Conservation (phyloP, 2,329 filamentous ascomycete genomes). For the Acephala macrosclerotiorum region DNA sequence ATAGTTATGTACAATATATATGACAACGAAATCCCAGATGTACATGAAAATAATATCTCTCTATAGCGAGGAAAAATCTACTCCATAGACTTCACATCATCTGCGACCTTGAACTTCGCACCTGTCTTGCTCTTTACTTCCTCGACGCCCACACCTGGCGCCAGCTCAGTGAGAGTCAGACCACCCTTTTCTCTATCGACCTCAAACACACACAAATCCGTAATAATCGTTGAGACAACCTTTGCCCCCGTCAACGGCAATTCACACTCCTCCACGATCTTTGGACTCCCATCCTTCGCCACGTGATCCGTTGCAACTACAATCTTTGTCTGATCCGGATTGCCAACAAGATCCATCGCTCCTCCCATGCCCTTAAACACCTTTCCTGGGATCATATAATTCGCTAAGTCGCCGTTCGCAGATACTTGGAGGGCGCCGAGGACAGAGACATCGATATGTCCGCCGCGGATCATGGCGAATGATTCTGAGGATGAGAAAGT, state of each 20-base stretch:
- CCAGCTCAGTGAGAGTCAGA: constrained; percentile 74
- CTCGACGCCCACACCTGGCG: constrained; percentile 72
- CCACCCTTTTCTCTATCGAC: constrained; percentile 68
- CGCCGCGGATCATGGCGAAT: constrained; percentile 87
- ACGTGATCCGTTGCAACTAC: constrained; percentile 75
- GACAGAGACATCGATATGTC: constrained; percentile 84
- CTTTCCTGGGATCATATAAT: constrained; percentile 91
- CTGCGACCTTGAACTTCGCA: constrained; percentile 69
- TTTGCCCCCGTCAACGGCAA: constrained; percentile 71
- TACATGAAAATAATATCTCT: neutral
- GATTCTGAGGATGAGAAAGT: constrained; percentile 84
- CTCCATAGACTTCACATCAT: constrained; percentile 59
- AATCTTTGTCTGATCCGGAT: constrained; percentile 75
- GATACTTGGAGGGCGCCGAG: constrained; percentile 76
- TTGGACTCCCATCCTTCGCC: constrained; percentile 71
- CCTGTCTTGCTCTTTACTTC: constrained; percentile 75
- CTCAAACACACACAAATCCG: constrained; percentile 76
- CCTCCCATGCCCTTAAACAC: constrained; percentile 89
- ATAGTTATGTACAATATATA: constrained; percentile 8
- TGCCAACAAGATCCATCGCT: constrained; percentile 76
- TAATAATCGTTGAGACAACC: constrained; percentile 77
- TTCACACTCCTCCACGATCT: constrained; percentile 69
- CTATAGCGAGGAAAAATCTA: constrained; percentile 16
- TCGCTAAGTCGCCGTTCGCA: constrained; percentile 80
- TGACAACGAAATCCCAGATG: neutral